phyloP scores from a whole-genome alignment of 2,329 filamentous ascomycete genomes.

The Lachnellula suecica region DNA sequence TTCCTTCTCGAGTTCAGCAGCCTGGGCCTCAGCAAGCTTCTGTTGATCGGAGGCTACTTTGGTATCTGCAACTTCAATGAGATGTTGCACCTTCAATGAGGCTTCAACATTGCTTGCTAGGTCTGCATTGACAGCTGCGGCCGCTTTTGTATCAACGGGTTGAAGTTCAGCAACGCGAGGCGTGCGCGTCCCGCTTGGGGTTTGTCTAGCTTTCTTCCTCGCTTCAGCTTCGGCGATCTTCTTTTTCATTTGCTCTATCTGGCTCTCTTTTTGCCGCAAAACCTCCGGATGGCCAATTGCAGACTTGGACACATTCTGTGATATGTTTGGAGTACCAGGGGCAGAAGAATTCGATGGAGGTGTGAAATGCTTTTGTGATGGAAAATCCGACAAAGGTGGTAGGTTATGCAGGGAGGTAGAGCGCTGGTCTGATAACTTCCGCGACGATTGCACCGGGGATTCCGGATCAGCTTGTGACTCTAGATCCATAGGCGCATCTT shows the following conservation, averaged over 20 bases:
- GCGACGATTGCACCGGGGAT: conserved; percentile 24
- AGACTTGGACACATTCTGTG: conserved; percentile 16
- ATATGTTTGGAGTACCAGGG: conserved; percentile 24
- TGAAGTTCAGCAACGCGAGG: conserved; percentile 20
- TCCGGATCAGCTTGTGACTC: conserved; percentile 49
- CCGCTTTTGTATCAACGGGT: conserved; percentile 7
- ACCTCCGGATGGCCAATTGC: conserved; percentile 34
- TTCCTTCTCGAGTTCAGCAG: conserved; percentile 22
- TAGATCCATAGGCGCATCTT: conserved; percentile 68
- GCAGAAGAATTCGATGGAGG: conserved; percentile 23
- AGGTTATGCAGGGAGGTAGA: conserved; percentile 40
- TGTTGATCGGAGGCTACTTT: conserved; percentile 24
- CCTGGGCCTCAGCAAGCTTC: conserved; percentile 26
- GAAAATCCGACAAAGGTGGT: conserved; percentile 43
- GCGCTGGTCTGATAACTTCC: conserved; percentile 23
- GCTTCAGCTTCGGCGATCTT: conserved; percentile 35
- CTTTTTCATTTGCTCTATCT: conserved; percentile 59
- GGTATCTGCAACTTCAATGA: conserved; percentile 19
- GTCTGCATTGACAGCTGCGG: conserved; percentile 1
- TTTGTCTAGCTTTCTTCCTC: conserved; percentile 27
- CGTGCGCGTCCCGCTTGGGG: conserved; percentile 28
- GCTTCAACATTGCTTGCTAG: conserved; percentile 23
- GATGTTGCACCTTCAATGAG: conserved; percentile 28
- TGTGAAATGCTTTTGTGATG: conserved; percentile 26
- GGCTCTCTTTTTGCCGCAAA: conserved; percentile 51